Base-by-base conservation (phyloP, 257 asterid genomes). In the Cynanchum wilfordii region DNA sequence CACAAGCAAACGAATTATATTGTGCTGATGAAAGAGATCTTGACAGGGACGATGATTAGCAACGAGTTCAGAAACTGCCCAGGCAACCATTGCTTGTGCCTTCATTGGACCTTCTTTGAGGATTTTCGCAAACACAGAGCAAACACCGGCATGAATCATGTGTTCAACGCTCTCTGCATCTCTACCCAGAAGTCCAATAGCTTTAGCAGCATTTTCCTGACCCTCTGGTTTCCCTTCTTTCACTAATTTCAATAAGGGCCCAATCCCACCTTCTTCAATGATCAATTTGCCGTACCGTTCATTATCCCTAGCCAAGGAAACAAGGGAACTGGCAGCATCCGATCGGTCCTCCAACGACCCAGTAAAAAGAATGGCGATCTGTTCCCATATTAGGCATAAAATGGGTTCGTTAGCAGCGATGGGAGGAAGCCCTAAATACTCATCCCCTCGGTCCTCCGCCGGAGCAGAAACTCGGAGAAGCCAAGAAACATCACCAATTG, bases 161-260 rank as follows among this genome's bases (percentile, higher is more conserved):
- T 74, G 76, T 12, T 83, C 51, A 0, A 77, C 84, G 15, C 77
- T 79, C 63, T 56, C 86, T 0, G 77, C 73, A 59, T 86, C 88
- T 11, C 79, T 66, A 15, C 88, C 88, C 4, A 86, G 76, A 15
- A 83, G 73, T 9, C 86, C 86, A 74, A 86, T 83, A 3, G 86
- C 90, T 25, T 55, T 79, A 1, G 86, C 88, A 25, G 90, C 86
- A 54, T 86, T 81, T 80, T 84, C 85, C 72, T 86, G 85, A 27
- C 86, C 88, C 51, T 82, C 84, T 16, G 73, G 49, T 44, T 72
- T 77, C 2, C 84, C 87, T 62, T 83, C 81, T 64, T 83, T 82
- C 3, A 86, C 71, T 17, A 86, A 60, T 7, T 81, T 80, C 71
- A 83, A 73, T 69, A 83, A 22, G 1, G 88, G 86, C 2, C 76